Percentiles rank a stretch among this genome's conserved stretches.
phyloP scores from a whole-genome alignment of 257 asterid species.

The Prunella vulgaris region DNA sequence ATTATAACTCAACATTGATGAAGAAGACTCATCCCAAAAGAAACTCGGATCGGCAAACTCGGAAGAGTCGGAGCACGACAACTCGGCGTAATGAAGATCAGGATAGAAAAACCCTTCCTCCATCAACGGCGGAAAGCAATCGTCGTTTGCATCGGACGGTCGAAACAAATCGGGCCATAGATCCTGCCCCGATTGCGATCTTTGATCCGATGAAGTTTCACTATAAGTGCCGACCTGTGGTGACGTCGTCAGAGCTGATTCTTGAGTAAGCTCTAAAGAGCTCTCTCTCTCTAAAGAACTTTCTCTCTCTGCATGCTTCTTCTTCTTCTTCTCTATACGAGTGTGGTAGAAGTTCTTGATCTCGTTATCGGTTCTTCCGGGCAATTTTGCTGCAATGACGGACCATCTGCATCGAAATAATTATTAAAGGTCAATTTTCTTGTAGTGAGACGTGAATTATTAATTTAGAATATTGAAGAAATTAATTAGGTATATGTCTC shows the following conservation, averaged over 20 bases:
- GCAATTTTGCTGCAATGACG: constrained; percentile 25
- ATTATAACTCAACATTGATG: background rate
- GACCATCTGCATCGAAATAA: constrained; percentile 23
- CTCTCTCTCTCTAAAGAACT: background rate
- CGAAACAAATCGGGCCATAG: background rate
- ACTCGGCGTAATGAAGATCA: constrained; percentile 2
- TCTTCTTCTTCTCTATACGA: constrained; percentile 4
- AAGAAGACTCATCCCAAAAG: constrained; percentile 12
- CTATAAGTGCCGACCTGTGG: too few species aligned
- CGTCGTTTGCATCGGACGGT: background rate
- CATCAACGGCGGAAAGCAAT: background rate
- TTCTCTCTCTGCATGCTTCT: background rate
- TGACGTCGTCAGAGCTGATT: background rate
- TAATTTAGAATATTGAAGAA: background rate
- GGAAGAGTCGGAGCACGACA: constrained; percentile 20
- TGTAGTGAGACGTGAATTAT: too few species aligned
- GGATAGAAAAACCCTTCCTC: constrained; percentile 21
- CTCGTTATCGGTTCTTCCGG: constrained; percentile 33
- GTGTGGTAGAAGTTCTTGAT: constrained; percentile 35
- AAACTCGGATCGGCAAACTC: background rate
- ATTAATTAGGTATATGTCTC: background rate
- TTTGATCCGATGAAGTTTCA: background rate
- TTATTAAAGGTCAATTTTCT: background rate
- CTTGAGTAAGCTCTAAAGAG: background rate
- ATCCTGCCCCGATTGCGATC: background rate